Percentiles rank a stretch among this genome's conserved stretches.
phyloP scores from a whole-genome alignment of 257 asterid species.

The Paraleonurus japonicus region DNA sequence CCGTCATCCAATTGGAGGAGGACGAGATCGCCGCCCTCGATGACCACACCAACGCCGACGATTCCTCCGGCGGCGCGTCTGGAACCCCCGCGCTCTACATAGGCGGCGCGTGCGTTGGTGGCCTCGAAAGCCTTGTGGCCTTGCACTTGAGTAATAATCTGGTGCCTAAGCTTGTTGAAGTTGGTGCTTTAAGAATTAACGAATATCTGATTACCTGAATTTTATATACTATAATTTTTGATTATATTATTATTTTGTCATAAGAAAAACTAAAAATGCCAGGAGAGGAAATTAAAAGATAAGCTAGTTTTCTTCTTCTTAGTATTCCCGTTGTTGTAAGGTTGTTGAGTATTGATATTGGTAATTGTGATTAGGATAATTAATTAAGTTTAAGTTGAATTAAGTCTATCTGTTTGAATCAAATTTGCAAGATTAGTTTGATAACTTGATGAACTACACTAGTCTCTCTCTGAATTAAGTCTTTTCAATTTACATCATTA shows the following conservation, averaged over 20 bases:
- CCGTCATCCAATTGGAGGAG: constrained; percentile 80
- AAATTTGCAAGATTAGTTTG: constrained; percentile 14
- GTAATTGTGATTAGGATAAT: constrained; percentile 31
- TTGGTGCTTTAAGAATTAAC: constrained; percentile 57
- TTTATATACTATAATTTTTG: background rate
- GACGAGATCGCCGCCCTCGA: constrained; percentile 69
- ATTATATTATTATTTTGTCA: constrained; percentile 1
- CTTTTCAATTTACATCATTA: background rate
- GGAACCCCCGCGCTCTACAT: constrained; percentile 65
- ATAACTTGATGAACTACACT: background rate
- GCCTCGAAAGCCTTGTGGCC: constrained; percentile 76
- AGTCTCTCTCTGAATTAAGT: background rate
- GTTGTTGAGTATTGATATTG: constrained; percentile 31
- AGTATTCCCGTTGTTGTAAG: constrained; percentile 16
- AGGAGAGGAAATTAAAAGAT: background rate
- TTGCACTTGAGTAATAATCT: constrained; percentile 79
- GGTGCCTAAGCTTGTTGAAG: constrained; percentile 84
- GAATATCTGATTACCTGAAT: constrained; percentile 37
- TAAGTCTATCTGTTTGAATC: constrained; percentile 8
- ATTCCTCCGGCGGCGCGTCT: constrained; percentile 22
- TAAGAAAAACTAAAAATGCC: background rate
- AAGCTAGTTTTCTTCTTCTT: background rate
- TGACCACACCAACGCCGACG: background rate
- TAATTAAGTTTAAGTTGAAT: constrained; percentile 14
- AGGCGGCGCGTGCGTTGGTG: constrained; percentile 88